Percentiles rank a stretch among this genome's conserved stretches.
Conservation (phyloP, 2,329 filamentous ascomycete species). For the Fusarium sp. region DNA sequence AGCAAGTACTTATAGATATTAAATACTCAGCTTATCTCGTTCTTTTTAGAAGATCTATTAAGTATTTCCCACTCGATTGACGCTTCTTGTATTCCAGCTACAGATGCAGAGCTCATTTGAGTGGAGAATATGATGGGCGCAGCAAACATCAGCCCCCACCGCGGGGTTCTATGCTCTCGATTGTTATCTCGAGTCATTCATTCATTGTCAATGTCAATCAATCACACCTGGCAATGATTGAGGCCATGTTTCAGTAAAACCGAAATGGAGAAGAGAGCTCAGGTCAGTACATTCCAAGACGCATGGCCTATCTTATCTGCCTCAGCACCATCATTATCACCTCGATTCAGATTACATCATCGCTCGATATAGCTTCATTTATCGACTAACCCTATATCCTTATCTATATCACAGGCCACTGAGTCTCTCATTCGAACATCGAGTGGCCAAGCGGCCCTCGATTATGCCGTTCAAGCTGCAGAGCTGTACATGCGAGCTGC, state of each 20-base stretch:
- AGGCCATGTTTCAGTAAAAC: conserved; percentile 43
- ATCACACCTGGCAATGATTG: conserved; percentile 22
- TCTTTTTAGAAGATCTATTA: not conserved
- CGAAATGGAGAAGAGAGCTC: conserved; percentile 55
- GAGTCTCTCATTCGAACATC: conserved; percentile 53
- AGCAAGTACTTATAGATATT: not conserved
- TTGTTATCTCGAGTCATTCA: conserved; percentile 3
- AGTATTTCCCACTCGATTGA: not conserved
- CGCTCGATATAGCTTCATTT: not conserved
- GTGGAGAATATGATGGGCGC: conserved; percentile 27
- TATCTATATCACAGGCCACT: conserved; percentile 48
- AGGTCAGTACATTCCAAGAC: conserved; percentile 43
- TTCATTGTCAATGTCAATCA: conserved; percentile 2
- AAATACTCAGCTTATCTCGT: too few relatives aligned
- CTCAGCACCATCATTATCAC: too few relatives aligned
- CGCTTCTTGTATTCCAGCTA: not conserved
- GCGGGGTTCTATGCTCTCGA: conserved; percentile 27
- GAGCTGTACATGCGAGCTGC: conserved; percentile 86
- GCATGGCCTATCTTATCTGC: not conserved
- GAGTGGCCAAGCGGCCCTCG: conserved; percentile 69
- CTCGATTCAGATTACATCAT: not conserved
- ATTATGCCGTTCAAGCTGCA: conserved; percentile 79
- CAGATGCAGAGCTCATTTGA: not conserved
- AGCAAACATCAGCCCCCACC: conserved; percentile 25
- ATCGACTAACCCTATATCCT: conserved; percentile 10